Percentiles rank a stretch among this genome's conserved stretches.
phyloP scores from a whole-genome alignment of 257 asterid species.

The Echium plantagineum region DNA sequence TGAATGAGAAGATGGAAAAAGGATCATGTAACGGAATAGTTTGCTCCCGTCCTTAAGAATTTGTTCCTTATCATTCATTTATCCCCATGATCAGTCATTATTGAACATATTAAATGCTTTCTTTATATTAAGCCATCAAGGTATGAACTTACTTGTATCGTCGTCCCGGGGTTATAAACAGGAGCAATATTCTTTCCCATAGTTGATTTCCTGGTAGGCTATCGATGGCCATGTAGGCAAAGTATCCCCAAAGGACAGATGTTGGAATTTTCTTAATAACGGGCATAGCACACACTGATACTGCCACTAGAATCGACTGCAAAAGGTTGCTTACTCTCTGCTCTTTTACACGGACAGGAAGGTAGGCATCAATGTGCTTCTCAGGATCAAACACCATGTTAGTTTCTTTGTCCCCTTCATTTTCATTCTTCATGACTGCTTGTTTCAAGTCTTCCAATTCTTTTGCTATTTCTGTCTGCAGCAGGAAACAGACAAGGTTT shows the following conservation, averaged over 20 bases:
- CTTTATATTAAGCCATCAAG: neutral
- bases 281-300: constrained; percentile 40
- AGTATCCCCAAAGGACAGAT: constrained; percentile 58
- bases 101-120: no score
- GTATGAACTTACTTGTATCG: constrained; percentile 31
- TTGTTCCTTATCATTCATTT: no score
- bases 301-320: constrained; percentile 44
- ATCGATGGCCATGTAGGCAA: constrained; percentile 62
- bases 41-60: no score
- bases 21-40: no score
- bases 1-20: neutral
- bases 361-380: constrained; percentile 32
- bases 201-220: constrained; percentile 55
- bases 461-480: constrained; percentile 26
- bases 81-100: no score
- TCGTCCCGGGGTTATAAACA: constrained; percentile 38
- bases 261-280: constrained; percentile 42
- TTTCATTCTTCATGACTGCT: constrained; percentile 34
- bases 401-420: constrained; percentile 10
- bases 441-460: constrained; percentile 42
- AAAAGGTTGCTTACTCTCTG: constrained; percentile 55
- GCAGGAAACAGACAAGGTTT: no score
- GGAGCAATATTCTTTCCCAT: constrained; percentile 46
- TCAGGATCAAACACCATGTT: constrained; percentile 28
- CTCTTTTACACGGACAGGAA: constrained; percentile 58